phyloP scores from a whole-genome alignment of 306 rosid species.

The Phaseolus lunatus region DNA sequence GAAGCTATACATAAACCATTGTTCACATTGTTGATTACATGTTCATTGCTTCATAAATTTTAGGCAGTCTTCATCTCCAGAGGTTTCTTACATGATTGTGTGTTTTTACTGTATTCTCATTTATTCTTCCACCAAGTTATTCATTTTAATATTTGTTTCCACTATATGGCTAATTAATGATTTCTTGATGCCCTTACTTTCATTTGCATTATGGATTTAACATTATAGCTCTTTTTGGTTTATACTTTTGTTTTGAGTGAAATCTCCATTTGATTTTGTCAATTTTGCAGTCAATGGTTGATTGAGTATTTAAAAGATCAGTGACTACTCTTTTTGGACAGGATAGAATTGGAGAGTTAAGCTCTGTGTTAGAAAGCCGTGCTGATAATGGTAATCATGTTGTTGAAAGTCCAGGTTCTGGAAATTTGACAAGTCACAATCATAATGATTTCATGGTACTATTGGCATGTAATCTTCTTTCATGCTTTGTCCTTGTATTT shows the following conservation, averaged over 20 bases:
- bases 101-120: background rate
- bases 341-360: constrained; percentile 80
- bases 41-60: constrained; percentile 29
- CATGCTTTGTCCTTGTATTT: constrained; percentile 2
- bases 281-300: constrained; percentile 5
- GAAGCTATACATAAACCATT: constrained; percentile 15
- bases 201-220: constrained; percentile 27
- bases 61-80: constrained; percentile 19
- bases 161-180: constrained; percentile 1
- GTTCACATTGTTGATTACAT: background rate
- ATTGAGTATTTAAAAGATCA: constrained; percentile 34
- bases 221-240: constrained; percentile 7
- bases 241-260: constrained; percentile 22
- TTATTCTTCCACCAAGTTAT: background rate
- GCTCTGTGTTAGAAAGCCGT: constrained; percentile 53
- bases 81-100: constrained; percentile 3
- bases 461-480: constrained; percentile 50
- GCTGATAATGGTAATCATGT: constrained; percentile 60
- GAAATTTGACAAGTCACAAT: constrained; percentile 54
- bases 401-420: constrained; percentile 59
- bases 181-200: constrained; percentile 15
- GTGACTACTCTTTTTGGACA: constrained; percentile 46
- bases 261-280: constrained; percentile 20
- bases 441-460: constrained; percentile 64
- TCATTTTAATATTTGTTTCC: background rate